These are phyloP conservation scores for Globisporangium recalcitrans DNA, from an alignment of 352 stramenopile genomes.

Conservation along the genomic window DNA sequence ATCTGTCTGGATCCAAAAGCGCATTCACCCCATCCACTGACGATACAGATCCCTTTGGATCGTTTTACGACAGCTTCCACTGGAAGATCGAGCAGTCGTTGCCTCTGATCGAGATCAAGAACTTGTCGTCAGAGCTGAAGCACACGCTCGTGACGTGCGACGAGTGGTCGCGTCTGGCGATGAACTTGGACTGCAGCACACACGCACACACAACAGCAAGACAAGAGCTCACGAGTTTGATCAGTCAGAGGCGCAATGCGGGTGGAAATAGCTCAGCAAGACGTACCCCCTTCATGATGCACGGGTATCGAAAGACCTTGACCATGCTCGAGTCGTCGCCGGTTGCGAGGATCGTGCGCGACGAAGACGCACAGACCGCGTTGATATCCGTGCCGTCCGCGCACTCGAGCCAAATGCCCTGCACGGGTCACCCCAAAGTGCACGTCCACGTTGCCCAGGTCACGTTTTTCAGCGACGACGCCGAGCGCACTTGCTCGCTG, in stretches of 20 bases:
- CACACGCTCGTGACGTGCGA: conserved; percentile 81
- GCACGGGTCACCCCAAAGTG: conserved; percentile 85
- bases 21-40: background rate
- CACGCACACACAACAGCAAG: background rate
- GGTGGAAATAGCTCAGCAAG: too few species aligned
- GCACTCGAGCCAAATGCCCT: conserved; percentile 87
- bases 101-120: conserved; percentile 71
- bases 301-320: conserved; percentile 88
- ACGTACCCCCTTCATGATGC: conserved; percentile 57
- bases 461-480: conserved; percentile 67
- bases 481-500: conserved; percentile 83
- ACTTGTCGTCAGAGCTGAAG: conserved; percentile 83
- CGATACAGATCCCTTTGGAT: too few species aligned
- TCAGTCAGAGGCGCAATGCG: too few species aligned
- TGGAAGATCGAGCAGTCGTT: conserved; percentile 87
- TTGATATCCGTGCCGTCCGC: conserved; percentile 85
- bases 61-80: conserved; percentile 55
- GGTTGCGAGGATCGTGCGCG: conserved; percentile 63
- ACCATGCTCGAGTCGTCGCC: conserved; percentile 78
- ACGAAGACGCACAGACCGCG: conserved; percentile 58
- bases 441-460: conserved; percentile 90
- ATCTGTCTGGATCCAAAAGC: background rate
- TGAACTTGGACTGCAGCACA: conserved; percentile 39
- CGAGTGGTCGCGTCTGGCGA: conserved; percentile 55
- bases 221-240: too few species aligned